Base-by-base conservation (phyloP, 495 filamentous ascomycete species). In the Penicillium pancosmium region DNA sequence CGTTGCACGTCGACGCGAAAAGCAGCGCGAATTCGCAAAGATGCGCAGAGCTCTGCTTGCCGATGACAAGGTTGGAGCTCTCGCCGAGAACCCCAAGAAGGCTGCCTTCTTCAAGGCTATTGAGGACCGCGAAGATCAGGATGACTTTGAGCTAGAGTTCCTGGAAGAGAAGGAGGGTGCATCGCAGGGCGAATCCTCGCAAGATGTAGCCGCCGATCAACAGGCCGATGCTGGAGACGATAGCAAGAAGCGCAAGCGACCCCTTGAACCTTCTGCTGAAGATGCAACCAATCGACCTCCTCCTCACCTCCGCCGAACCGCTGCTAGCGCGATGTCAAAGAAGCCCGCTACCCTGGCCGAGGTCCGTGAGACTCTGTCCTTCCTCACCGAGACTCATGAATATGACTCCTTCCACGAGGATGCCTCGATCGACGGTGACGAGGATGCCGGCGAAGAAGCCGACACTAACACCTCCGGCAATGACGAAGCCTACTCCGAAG, bases 51-150 rank as follows among this genome's bases (percentile, higher is more conserved):
- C 91, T 15, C 80, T 99, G 9, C 80, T 97, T 16, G 84, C 88
- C n/a, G 93, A 98, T 65, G 92, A 92, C 70, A 91, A 92, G 47
- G 82, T 98, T 57, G 91, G 87, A 60, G 91, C 92, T 68, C 88
- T 99, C 54, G 92, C 93, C 27, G 85, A 91, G 62, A 92, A 97
- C 67, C 93, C 92, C 12, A 92, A 93, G 71, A 92, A 91, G 65
- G 78, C 85, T 13, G 94, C 94, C 0, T 99, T 99, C 78, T 84
- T 98, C 58, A 83, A 82, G 55, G 88, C 91, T 9, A 88, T 99
- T 52, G 93, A 97, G 61, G 95, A 98, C 65, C 82, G 81, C 36
- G 88, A 87, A 46, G 78, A 84, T 19, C 91, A 93, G 41, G 90
- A 93, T 52, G 90, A 93, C 25, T 81, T 87, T 70, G 87, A 90